Percentiles rank a stretch among this genome's conserved stretches.
Conservation (phyloP, 73 alveolate species). For the Stentor roeselii region DNA sequence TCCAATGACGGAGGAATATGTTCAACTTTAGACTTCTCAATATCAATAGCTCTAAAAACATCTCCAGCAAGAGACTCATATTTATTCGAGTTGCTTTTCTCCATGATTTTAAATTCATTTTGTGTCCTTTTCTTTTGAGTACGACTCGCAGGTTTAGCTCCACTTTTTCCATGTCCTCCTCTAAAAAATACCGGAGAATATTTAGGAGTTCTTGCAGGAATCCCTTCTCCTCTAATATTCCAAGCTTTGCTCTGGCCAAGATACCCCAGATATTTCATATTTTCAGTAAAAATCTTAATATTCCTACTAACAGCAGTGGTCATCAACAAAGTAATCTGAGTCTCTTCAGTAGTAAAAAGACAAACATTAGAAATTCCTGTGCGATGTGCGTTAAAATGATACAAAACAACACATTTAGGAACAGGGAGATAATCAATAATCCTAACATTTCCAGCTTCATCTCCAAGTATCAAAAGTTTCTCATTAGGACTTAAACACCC, state of each 20-base stretch:
- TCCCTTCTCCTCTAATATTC: background rate
- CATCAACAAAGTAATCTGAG: background rate
- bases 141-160: background rate
- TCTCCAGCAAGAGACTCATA: background rate
- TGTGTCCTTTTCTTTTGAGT: background rate
- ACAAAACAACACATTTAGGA: background rate
- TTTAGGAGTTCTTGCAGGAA: background rate
- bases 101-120: background rate
- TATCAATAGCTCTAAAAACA: constrained; percentile 15
- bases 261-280: background rate
- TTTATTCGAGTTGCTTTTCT: background rate
- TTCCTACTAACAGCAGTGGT: constrained; percentile 6
- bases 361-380: background rate
- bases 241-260: constrained; percentile 8
- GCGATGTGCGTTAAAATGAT: background rate
- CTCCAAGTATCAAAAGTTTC: background rate
- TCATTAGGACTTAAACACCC: constrained; percentile 15
- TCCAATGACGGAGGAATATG: constrained; percentile 12
- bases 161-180: background rate
- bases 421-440: background rate
- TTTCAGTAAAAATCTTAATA: constrained; percentile 7
- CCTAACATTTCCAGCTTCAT: constrained; percentile 12
- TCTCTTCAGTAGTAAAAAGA: constrained; percentile 1
- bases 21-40: constrained; percentile 15
- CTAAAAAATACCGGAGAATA: background rate